phyloP scores from a whole-genome alignment of 1,284 basidiomycete species.

The Cryptococcus sp. region DNA sequence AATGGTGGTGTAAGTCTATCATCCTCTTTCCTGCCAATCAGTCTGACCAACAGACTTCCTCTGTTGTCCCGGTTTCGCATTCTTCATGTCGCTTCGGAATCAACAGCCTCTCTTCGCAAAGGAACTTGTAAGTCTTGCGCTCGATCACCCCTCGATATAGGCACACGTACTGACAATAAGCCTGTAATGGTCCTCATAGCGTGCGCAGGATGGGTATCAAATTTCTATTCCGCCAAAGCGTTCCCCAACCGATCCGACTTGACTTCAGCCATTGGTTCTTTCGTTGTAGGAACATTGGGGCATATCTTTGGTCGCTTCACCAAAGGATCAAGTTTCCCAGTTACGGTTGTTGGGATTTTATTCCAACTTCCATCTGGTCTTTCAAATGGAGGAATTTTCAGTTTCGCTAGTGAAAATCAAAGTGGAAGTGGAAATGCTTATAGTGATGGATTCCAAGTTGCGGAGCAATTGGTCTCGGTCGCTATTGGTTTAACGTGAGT shows the following conservation, averaged over 20 bases:
- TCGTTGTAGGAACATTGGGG: constrained; percentile 75
- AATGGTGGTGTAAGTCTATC: constrained; percentile 49
- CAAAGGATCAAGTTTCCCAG: constrained; percentile 49
- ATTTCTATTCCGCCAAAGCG: constrained; percentile 64
- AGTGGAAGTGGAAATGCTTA: constrained; percentile 12
- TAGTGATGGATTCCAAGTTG: constrained; percentile 42
- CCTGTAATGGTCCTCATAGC: constrained; percentile 63
- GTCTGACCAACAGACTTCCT: constrained; percentile 58
- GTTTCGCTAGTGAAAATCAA: constrained; percentile 34
- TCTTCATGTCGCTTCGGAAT: constrained; percentile 69
- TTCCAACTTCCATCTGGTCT: constrained; percentile 85
- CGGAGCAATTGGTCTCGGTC: constrained; percentile 49
- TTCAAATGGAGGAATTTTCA: constrained; percentile 76
- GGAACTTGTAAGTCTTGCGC: constrained; percentile 58
- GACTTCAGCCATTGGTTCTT: constrained; percentile 67
- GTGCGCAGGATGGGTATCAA: constrained; percentile 69
- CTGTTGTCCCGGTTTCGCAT: constrained; percentile 71
- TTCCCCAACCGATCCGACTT: constrained; percentile 70
- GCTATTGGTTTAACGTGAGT: constrained; percentile 51
- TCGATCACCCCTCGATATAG: neutral
- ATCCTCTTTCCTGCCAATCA: neutral
- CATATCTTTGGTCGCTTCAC: constrained; percentile 80
- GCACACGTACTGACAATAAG: constrained; percentile 2
- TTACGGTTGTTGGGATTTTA: constrained; percentile 63
- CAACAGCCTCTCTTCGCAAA: constrained; percentile 67